Conservation (phyloP, 1,139 yeast genomes). For the Geotrichum restrictum region DNA sequence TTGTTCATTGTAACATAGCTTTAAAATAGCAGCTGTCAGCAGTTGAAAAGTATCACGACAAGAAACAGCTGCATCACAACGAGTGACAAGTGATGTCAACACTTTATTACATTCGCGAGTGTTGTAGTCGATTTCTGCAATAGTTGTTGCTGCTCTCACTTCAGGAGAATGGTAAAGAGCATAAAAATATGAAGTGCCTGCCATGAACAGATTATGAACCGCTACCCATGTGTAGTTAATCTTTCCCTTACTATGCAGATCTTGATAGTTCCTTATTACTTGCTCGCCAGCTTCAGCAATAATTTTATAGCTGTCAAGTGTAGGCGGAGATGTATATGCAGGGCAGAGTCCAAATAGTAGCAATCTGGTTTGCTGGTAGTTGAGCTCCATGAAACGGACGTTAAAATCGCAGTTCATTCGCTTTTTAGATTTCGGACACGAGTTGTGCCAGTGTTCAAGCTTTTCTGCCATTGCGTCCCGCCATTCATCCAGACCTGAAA, state of each 20-base stretch:
- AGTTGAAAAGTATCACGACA: conserved; percentile 72
- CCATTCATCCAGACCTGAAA: conserved; percentile 56
- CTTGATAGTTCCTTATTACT: conserved; percentile 59
- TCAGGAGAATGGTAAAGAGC: conserved; percentile 64
- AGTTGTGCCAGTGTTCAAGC: conserved; percentile 58
- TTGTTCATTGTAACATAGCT: conserved; percentile 48
- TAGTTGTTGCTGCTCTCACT: conserved; percentile 46
- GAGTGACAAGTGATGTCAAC: conserved; percentile 56
- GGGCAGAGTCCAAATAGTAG: conserved; percentile 77
- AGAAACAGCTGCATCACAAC: conserved; percentile 73
- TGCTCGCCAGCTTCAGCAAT: conserved; percentile 65
- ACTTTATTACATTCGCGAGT: conserved; percentile 59
- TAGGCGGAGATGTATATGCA: conserved; percentile 50
- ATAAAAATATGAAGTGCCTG: conserved; percentile 78
- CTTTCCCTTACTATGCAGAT: conserved; percentile 51
- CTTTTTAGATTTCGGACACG: conserved; percentile 53
- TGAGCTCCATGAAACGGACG: conserved; percentile 62
- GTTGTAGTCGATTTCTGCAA: conserved; percentile 53
- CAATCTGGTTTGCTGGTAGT: conserved; percentile 70
- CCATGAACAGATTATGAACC: conserved; percentile 81
- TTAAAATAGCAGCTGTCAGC: conserved; percentile 65
- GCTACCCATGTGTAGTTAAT: conserved; percentile 92
- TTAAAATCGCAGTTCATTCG: conserved; percentile 74
- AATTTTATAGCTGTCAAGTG: conserved; percentile 50
- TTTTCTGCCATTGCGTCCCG: conserved; percentile 48